phyloP scores from a whole-genome alignment of 23 red algal genomes.

The Gracilaria vermiculophylla region DNA sequence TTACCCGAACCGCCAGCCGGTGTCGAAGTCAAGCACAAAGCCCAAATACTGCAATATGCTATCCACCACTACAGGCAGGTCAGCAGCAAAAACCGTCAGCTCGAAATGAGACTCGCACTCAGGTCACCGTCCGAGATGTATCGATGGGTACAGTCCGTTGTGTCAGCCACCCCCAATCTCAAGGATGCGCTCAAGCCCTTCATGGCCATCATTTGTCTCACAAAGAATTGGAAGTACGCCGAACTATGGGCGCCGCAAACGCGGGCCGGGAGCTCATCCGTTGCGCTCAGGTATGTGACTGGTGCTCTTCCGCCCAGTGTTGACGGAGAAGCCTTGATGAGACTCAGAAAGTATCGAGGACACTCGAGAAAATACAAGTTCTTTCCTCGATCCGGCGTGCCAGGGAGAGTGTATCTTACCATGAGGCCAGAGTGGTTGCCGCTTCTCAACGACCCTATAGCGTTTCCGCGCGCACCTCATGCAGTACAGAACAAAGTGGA shows the following conservation, averaged over 20 bases:
- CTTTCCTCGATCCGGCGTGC: conserved; percentile 35
- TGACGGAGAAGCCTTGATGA: conserved; percentile 7
- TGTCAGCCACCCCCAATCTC: conserved; percentile 5
- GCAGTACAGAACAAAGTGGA: conserved; percentile 32
- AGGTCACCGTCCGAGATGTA: conserved; percentile 29
- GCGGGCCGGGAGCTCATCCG: background rate
- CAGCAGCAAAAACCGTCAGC: conserved; percentile 10
- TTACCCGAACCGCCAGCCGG: conserved; percentile 27
- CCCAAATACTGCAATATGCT: conserved; percentile 52
- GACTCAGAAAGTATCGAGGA: conserved; percentile 8
- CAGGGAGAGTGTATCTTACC: conserved; percentile 63
- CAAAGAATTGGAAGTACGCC: conserved; percentile 62
- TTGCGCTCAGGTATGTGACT: conserved; percentile 1
- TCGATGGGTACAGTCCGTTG: conserved; percentile 45
- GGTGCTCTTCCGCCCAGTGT: conserved; percentile 13
- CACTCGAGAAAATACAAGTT: conserved; percentile 40
- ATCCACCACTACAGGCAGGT: conserved; percentile 34
- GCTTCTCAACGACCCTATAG: conserved; percentile 43
- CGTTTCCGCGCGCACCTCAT: conserved; percentile 64
- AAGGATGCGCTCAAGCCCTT: conserved; percentile 31
- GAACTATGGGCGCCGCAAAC: conserved; percentile 40
- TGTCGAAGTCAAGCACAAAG: conserved; percentile 61
- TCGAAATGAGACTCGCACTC: conserved; percentile 43
- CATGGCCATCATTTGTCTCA: conserved; percentile 48
- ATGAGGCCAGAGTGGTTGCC: conserved; percentile 70